Percentiles rank a stretch among this genome's conserved stretches.
phyloP scores from a whole-genome alignment of 2,329 filamentous ascomycete species.

The Ophiocordyceps camponoti-floridani region DNA sequence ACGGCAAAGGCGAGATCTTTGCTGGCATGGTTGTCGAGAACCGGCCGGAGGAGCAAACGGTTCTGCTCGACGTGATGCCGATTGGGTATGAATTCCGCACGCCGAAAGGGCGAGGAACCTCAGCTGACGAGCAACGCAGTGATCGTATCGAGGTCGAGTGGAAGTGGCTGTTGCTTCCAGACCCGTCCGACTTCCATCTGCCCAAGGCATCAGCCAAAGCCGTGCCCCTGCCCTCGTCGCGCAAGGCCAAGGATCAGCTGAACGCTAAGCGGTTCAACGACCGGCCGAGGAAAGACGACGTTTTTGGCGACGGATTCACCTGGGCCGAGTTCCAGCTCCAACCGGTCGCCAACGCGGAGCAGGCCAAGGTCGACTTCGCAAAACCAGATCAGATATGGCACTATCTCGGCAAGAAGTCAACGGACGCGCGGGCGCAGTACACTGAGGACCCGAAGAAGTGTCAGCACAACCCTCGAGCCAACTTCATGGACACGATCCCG shows the following conservation, averaged over 20 bases:
- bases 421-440: slow-evolving; percentile 80
- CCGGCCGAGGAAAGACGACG: slow-evolving; percentile 44
- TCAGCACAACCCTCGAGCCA: slow-evolving; percentile 49
- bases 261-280: slow-evolving; percentile 45
- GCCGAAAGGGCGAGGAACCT: neutral
- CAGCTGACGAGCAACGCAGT: slow-evolving; percentile 25
- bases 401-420: slow-evolving; percentile 73
- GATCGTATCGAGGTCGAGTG: slow-evolving; percentile 65
- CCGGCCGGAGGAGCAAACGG: slow-evolving; percentile 50
- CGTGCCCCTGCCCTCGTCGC: slow-evolving; percentile 48
- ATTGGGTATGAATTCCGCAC: slow-evolving; percentile 45
- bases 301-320: slow-evolving; percentile 48
- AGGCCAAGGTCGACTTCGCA: slow-evolving; percentile 52
- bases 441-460: slow-evolving; percentile 51
- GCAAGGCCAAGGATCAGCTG: slow-evolving; percentile 46
- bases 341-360: slow-evolving; percentile 35
- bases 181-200: slow-evolving; percentile 50
- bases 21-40: slow-evolving; percentile 82
- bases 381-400: slow-evolving; percentile 70
- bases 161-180: slow-evolving; percentile 65
- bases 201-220: slow-evolving; percentile 60
- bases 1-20: slow-evolving; percentile 71
- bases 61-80: slow-evolving; percentile 70
- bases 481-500: slow-evolving; percentile 53
- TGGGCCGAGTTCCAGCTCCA: slow-evolving; percentile 68